These are phyloP conservation scores for Gyrodon lividus DNA, from an alignment of 768 basidiomycete species.

Conservation along the genomic window DNA sequence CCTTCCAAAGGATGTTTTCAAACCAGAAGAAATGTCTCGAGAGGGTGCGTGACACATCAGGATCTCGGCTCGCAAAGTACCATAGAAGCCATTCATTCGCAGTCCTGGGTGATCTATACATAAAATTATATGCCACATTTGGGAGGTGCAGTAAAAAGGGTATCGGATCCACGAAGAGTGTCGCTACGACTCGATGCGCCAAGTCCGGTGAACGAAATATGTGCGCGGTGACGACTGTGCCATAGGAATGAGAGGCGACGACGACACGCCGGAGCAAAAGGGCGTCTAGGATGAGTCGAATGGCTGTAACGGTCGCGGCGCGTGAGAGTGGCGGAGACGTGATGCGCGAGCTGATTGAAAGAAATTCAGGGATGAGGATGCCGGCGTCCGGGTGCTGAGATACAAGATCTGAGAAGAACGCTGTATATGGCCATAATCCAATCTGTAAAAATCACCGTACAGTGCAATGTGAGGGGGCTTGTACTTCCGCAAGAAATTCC, in stretches of 20 bases:
- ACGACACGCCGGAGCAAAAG: conserved; percentile 41
- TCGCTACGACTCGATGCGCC: conserved; percentile 38
- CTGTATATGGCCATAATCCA: conserved; percentile 56
- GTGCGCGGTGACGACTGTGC: conserved; percentile 56
- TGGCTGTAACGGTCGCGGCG: conserved; percentile 38
- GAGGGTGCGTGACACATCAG: conserved; percentile 59
- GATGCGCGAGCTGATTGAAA: conserved; percentile 61
- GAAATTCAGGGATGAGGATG: conserved; percentile 58
- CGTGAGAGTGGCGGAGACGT: conserved; percentile 49
- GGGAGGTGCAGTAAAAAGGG: conserved; percentile 64
- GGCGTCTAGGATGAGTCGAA: conserved; percentile 45
- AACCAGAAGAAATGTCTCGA: conserved; percentile 66
- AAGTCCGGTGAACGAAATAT: conserved; percentile 42
- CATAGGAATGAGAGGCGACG: conserved; percentile 59
- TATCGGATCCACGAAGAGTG: conserved; percentile 62
- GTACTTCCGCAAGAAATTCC: neutral
- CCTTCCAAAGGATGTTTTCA: conserved; percentile 59
- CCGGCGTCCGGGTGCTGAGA: conserved; percentile 49
- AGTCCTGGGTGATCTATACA: conserved; percentile 53
- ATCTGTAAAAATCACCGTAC: conserved; percentile 39
- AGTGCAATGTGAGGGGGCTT: neutral
- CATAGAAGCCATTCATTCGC: conserved; percentile 66
- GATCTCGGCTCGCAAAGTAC: conserved; percentile 65
- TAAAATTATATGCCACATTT: conserved; percentile 61
- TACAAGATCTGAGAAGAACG: conserved; percentile 49